A percentile compares a stretch with the other conserved stretches of the same genome.
Conservation (phyloP, 139 green algal genomes). For the Deuterostichococcus epilithicus region DNA sequence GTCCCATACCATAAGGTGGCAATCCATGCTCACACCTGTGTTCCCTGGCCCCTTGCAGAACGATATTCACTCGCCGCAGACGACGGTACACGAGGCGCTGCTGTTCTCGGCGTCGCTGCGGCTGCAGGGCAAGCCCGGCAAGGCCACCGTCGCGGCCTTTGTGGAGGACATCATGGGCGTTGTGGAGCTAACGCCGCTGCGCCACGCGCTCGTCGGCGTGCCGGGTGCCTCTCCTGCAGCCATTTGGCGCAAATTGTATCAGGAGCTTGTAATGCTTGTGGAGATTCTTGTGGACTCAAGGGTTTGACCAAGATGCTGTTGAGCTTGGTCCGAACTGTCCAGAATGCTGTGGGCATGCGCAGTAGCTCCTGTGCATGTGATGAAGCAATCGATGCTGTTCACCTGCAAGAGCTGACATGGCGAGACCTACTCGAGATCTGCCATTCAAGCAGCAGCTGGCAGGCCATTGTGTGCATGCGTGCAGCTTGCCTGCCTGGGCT, state of each 20-base stretch:
- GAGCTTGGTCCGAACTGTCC: not conserved
- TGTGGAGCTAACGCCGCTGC: constrained; percentile 49
- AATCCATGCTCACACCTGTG: not conserved
- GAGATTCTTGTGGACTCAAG: not conserved
- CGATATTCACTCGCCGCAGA: constrained; percentile 31
- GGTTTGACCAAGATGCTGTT: not conserved
- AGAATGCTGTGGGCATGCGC: not conserved
- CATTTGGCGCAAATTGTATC: constrained; percentile 9
- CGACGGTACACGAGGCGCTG: constrained; percentile 53
- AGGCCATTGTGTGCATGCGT: not conserved
- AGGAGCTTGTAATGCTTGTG: too few species aligned
- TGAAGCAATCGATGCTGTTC: not conserved
- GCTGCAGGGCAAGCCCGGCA: constrained; percentile 14
- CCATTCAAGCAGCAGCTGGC: not conserved
- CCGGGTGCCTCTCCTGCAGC: constrained; percentile 29
- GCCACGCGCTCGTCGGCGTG: constrained; percentile 37
- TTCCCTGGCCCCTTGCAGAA: constrained; percentile 4
- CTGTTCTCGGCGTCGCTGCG: constrained; percentile 36
- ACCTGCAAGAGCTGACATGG: not conserved
- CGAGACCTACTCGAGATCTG: not conserved
- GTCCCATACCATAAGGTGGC: too few species aligned
- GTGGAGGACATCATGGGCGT: constrained; percentile 47
- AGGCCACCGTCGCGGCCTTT: constrained; percentile 7
- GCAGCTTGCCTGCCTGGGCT: not conserved
- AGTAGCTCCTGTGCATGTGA: not conserved